A percentile compares a stretch with the other conserved stretches of the same genome.
These are phyloP conservation scores for Hyphopichia homilentoma DNA, from an alignment of 805 yeast species.

Conservation along the genomic window DNA sequence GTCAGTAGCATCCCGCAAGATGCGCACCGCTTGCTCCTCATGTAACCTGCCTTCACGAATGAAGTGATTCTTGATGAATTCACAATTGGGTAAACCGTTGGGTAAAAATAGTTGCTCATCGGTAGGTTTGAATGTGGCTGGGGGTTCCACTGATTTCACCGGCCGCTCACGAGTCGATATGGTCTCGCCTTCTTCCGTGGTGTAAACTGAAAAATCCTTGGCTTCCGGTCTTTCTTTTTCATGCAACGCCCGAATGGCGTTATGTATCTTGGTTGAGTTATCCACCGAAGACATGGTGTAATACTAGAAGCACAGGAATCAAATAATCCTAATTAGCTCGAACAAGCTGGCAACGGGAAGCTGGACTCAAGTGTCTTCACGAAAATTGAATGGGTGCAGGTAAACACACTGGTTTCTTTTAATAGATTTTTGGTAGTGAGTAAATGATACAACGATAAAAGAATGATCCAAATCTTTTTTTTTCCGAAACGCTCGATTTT, in stretches of 20 bases:
- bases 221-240: conserved; percentile 25
- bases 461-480: too few species aligned
- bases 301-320: too few species aligned
- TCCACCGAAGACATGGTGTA: too few species aligned
- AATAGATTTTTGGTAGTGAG: too few species aligned
- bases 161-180: conserved; percentile 57
- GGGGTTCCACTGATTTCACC: conserved; percentile 56
- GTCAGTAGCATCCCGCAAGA: conserved; percentile 61
- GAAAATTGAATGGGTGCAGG: too few species aligned
- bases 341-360: too few species aligned
- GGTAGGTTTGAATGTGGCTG: conserved; percentile 60
- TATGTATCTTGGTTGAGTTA: conserved; percentile 45
- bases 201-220: conserved; percentile 42
- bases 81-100: conserved; percentile 68
- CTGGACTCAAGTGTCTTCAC: too few species aligned
- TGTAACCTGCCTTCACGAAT: conserved; percentile 75
- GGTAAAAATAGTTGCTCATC: conserved; percentile 63
- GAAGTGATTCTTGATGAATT: conserved; percentile 70
- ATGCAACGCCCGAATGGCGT: conserved; percentile 60
- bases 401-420: too few species aligned
- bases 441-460: too few species aligned
- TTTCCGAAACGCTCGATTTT: too few species aligned
- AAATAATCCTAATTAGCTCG: too few species aligned
- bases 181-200: conserved; percentile 56
- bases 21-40: conserved; percentile 65